phyloP scores from a whole-genome alignment of 2,329 filamentous ascomycete genomes.

The Claviceps monticola region DNA sequence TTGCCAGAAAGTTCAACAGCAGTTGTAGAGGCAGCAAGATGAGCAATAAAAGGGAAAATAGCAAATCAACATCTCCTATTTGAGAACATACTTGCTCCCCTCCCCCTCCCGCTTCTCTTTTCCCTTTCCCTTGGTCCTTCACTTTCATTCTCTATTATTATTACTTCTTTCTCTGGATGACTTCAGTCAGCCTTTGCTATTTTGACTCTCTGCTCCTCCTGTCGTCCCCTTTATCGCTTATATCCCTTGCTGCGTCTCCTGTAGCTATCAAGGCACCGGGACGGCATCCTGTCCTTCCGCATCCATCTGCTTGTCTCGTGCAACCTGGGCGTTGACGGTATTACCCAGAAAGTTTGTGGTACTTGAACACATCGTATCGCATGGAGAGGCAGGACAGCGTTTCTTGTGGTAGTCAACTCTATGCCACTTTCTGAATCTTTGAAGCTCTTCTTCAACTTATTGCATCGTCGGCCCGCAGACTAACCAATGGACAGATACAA shows the following conservation, averaged over 20 bases:
- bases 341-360: conserved; percentile 19
- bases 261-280: conserved; percentile 3
- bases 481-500: conserved; percentile 31
- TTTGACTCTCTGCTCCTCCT: background rate
- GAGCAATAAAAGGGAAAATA: background rate
- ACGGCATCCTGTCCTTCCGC: conserved; percentile 4
- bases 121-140: background rate
- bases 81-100: background rate
- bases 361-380: conserved; percentile 17
- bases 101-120: background rate
- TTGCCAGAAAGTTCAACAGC: background rate
- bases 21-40: background rate
- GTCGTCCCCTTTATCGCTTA: background rate
- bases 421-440: conserved; percentile 5
- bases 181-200: background rate
- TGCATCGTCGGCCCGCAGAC: conserved; percentile 5
- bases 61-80: background rate
- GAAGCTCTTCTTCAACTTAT: conserved; percentile 4
- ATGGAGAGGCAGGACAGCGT: conserved; percentile 24
- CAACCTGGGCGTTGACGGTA: conserved; percentile 32
- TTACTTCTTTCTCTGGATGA: background rate
- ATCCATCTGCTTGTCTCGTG: conserved; percentile 18
- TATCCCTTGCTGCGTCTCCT: background rate
- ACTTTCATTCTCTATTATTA: background rate
- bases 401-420: conserved; percentile 16